A percentile compares a stretch with the other conserved stretches of the same genome.
These are phyloP conservation scores for Penicillium sclerotigenum DNA, from an alignment of 2,329 filamentous ascomycete species.

Conservation along the genomic window DNA sequence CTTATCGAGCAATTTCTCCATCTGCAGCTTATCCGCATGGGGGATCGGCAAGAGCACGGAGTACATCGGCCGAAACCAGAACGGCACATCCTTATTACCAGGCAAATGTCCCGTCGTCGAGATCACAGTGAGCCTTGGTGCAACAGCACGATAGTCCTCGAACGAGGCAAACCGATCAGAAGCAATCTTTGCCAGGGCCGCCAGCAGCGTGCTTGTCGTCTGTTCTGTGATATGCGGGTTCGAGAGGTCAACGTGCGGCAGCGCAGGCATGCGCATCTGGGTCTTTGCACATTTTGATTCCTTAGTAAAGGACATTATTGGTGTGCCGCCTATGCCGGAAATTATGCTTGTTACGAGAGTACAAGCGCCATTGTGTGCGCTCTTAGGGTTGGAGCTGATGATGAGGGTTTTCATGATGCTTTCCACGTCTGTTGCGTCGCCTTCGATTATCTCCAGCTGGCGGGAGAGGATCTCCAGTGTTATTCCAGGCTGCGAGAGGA, in stretches of 20 bases:
- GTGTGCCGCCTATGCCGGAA: conserved; percentile 46
- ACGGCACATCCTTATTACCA: conserved; percentile 30
- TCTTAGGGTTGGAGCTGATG: conserved; percentile 9
- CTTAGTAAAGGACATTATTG: conserved; percentile 17
- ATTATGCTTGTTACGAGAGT: conserved; percentile 45
- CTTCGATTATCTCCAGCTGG: conserved; percentile 49
- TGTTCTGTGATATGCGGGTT: conserved; percentile 36
- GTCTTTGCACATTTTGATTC: conserved; percentile 3
- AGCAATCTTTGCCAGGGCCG: conserved; percentile 21
- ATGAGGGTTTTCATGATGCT: conserved; percentile 40
- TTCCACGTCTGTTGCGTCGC: conserved; percentile 44
- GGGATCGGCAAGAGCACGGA: conserved; percentile 26
- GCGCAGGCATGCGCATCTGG: conserved; percentile 7
- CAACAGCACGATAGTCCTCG: conserved; percentile 3
- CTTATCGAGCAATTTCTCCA: conserved; percentile 29
- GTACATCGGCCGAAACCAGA: conserved; percentile 31
- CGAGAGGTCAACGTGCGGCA: conserved; percentile 27
- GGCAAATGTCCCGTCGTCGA: conserved; percentile 33
- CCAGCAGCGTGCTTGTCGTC: conserved; percentile 25
- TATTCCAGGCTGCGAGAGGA: conserved; percentile 42
- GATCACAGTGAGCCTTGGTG: conserved; percentile 29
- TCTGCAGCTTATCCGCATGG: conserved; percentile 38
- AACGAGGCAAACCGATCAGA: background rate
- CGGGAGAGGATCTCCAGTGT: conserved; percentile 32
- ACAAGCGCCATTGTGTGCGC: background rate